phyloP scores from a whole-genome alignment of 2,329 filamentous ascomycete genomes.

The Ophiosphaerella herpotricha region DNA sequence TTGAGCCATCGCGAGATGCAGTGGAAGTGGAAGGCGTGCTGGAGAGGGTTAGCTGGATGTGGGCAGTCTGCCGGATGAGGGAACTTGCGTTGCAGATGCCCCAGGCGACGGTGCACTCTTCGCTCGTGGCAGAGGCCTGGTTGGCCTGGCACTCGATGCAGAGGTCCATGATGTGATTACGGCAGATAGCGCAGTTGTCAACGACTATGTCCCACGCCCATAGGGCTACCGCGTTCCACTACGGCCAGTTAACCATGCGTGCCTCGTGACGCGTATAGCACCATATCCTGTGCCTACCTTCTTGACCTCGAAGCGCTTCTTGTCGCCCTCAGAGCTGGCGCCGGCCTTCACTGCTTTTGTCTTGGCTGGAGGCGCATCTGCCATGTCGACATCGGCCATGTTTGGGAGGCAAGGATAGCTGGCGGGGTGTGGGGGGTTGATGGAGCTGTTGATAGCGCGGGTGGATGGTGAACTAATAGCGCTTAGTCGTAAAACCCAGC shows the following conservation, averaged over 20 bases:
- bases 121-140: conserved; percentile 93
- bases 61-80: not conserved
- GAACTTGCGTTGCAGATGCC: conserved; percentile 95
- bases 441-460: conserved; percentile 5
- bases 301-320: conserved; percentile 98
- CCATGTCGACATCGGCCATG: conserved; percentile 98
- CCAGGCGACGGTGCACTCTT: conserved; percentile 99
- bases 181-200: conserved; percentile 98
- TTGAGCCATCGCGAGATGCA: conserved; percentile 99
- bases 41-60: conserved; percentile 43
- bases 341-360: conserved; percentile 57
- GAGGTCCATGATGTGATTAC: conserved; percentile 99
- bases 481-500: not conserved
- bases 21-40: conserved; percentile 99
- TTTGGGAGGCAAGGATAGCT: conserved; percentile 24
- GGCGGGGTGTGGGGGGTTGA: conserved; percentile 25
- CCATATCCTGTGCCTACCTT: conserved; percentile 67
- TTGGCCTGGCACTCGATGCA: conserved; percentile 99
- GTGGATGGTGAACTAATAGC: not conserved
- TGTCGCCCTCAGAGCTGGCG: conserved; percentile 64
- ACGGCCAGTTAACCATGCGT: conserved; percentile 22
- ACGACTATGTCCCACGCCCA: conserved; percentile 99
- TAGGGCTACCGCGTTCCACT: conserved; percentile 98
- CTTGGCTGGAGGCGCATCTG: conserved; percentile 70
- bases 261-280: conserved; percentile 3